Base-by-base conservation (phyloP, 2,329 filamentous ascomycete genomes). In the Xylaria sp. region DNA sequence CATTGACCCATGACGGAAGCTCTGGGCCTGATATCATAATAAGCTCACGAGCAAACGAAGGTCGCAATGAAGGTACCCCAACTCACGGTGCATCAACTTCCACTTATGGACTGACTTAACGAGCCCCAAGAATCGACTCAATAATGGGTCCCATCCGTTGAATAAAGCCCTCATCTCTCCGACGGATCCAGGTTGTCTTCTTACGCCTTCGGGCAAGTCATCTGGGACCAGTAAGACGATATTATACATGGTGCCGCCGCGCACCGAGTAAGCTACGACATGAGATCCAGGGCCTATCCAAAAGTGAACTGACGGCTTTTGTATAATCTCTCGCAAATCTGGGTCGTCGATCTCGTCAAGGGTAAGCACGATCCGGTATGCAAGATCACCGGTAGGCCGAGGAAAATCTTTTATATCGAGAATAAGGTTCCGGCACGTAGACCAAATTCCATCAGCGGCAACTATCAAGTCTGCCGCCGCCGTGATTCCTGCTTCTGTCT, bases 151-250 rank as follows among this genome's bases (percentile, higher is more conserved):
- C 91, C 91, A 93, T 0, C 82, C 83, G 6, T 81, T 78, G 74
- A 92, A 92, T 1, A 90, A 75, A 3, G 80, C 80, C 59, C 81
- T 83, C 88, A 92, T 90, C 78, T 92, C 89, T 13, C 88, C 85
- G 0, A 89, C 73, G 7, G 85, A 86, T 1, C 87, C 90, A 1
- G 82, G 72, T 62, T 84, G 80, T 39, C 85, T 84, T 12, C 84
- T 82, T 0, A 89, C 85, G 0, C 83, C 83, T 1, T 81, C 78
- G 0, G 88, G 88, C 0, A 91, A 77, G 71, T 90, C 85, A 74
- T 92, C 90, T 0, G 91, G 90, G 10, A 88, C 85, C 0, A 92
- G 79, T 1, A 92, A 79, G 0, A 92, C 90, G 5, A 93, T 83
- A 66, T 92, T 92, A 71, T 88, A 90, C 82, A 90, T 85, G 0